Evolutionary conservation across 169 alveolate genomes (phyloP).

Genomic region (Eimeria praecox): DNA sequence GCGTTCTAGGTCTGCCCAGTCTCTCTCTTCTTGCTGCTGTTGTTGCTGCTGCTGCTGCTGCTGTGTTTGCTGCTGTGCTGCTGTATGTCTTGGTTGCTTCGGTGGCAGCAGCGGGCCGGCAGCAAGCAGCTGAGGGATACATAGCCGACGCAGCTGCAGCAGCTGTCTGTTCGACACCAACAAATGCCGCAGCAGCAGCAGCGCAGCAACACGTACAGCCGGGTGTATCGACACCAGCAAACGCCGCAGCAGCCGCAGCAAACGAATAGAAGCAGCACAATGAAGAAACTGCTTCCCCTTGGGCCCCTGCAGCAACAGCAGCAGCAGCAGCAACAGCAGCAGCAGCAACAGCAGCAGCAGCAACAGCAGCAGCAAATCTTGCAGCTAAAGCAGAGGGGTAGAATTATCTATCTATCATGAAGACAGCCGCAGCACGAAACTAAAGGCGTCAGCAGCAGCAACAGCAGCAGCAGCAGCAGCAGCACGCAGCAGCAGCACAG

Average conservation of each 20-base stretch:
- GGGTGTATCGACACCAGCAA: slow-evolving; percentile 43
- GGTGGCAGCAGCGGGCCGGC: slow-evolving; percentile 66
- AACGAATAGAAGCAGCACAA: background rate
- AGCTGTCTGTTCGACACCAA: slow-evolving; percentile 11
- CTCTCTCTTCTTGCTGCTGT: slow-evolving; percentile 23
- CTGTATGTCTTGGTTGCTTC: slow-evolving; percentile 2
- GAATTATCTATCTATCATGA: background rate
- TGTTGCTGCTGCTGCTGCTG: slow-evolving; percentile 26
- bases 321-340: background rate
- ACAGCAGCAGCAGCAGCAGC: background rate
- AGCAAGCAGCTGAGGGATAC: slow-evolving; percentile 39
- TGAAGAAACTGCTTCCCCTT: background rate
- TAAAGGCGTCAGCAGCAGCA: background rate
- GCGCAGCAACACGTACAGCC: slow-evolving; percentile 40
- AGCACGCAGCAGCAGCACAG: background rate
- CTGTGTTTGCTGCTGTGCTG: background rate
- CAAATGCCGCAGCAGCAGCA: slow-evolving; percentile 47
- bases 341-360: slow-evolving; percentile 11
- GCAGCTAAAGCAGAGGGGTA: background rate
- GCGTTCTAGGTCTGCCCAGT: slow-evolving; percentile 42
- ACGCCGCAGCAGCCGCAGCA: slow-evolving; percentile 67
- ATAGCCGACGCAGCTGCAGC: slow-evolving; percentile 27
- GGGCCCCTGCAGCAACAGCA: slow-evolving; percentile 40
- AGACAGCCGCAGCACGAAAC: background rate
- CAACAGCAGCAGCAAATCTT: too few relatives aligned